These are phyloP conservation scores for Trichoderma semiorbis DNA, from an alignment of 2,329 filamentous ascomycete species.

Conservation along the genomic window DNA sequence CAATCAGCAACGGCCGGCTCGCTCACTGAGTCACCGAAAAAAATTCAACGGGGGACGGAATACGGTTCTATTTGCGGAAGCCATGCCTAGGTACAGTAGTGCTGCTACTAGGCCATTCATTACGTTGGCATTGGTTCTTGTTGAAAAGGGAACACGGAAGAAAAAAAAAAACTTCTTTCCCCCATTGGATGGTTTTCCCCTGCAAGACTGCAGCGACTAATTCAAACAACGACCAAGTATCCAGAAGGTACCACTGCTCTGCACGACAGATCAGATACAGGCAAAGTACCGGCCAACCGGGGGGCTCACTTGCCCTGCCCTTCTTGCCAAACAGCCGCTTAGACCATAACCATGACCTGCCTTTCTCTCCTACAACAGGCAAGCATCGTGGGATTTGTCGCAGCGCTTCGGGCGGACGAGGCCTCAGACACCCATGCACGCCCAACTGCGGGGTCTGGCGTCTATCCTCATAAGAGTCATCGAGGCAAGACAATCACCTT, in stretches of 20 bases:
- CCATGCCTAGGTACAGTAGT: neutral
- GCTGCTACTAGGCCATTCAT: neutral
- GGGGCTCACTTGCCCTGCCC: neutral
- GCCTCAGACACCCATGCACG: slow-evolving; percentile 15
- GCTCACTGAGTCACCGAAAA: neutral
- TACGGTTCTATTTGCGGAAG: slow-evolving; percentile 2
- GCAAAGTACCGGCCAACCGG: neutral
- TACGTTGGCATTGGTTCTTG: neutral
- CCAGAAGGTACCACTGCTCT: neutral
- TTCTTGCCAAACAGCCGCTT: neutral
- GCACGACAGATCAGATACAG: neutral
- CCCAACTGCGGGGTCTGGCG: slow-evolving; percentile 19
- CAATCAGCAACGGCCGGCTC: neutral
- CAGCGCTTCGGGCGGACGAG: slow-evolving; percentile 16
- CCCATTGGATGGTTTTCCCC: neutral
- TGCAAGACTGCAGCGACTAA: neutral
- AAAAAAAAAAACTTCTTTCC: neutral
- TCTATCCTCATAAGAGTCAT: slow-evolving; percentile 18
- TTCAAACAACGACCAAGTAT: neutral
- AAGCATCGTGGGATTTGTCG: slow-evolving; percentile 9
- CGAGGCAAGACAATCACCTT: neutral
- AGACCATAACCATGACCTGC: slow-evolving; percentile 2
- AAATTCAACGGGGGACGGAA: neutral
- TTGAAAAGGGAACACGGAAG: neutral
- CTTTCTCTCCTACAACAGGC: neutral